phyloP scores from a whole-genome alignment of 352 stramenopile genomes.

The Globisporangium ultimum region DNA sequence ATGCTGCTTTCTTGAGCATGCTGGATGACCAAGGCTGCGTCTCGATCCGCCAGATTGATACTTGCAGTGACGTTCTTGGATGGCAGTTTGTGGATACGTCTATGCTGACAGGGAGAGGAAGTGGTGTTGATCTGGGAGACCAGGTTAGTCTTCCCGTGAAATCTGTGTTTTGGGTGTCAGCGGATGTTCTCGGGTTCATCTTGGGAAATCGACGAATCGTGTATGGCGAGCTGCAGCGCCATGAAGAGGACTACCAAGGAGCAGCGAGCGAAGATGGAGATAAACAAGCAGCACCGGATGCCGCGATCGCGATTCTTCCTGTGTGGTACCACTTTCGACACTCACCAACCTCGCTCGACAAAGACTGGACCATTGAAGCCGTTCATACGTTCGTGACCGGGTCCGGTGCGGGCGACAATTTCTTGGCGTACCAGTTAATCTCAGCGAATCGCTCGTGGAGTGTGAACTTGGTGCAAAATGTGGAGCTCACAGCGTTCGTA shows the following conservation, averaged over 20 bases:
- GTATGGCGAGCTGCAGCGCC: conserved; percentile 9
- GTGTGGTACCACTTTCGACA: conserved; percentile 1
- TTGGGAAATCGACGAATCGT: conserved; percentile 5
- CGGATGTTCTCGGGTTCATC: conserved; percentile 6
- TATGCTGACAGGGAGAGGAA: not conserved
- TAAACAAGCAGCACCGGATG: not conserved
- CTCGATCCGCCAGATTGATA: conserved; percentile 59
- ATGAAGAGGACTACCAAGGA: not conserved
- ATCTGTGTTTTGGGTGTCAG: conserved; percentile 3
- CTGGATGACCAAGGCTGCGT: conserved; percentile 41
- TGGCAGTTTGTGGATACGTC: conserved; percentile 39
- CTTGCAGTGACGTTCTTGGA: conserved; percentile 46
- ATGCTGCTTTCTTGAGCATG: conserved; percentile 52
- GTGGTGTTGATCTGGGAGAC: not conserved
- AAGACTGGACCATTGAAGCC: not conserved
- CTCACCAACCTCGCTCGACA: not conserved
- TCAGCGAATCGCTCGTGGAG: conserved; percentile 11
- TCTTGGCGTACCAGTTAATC: conserved; percentile 14
- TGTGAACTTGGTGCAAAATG: conserved; percentile 17
- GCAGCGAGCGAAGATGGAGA: not conserved
- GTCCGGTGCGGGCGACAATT: not conserved
- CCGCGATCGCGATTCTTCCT: conserved; percentile 6
- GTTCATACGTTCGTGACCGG: not conserved
- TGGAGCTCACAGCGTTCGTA: conserved; percentile 28
- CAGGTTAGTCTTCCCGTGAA: not conserved